Evolutionary conservation across 306 rosid species (phyloP).

Genomic region (Medicago lupulina): DNA sequence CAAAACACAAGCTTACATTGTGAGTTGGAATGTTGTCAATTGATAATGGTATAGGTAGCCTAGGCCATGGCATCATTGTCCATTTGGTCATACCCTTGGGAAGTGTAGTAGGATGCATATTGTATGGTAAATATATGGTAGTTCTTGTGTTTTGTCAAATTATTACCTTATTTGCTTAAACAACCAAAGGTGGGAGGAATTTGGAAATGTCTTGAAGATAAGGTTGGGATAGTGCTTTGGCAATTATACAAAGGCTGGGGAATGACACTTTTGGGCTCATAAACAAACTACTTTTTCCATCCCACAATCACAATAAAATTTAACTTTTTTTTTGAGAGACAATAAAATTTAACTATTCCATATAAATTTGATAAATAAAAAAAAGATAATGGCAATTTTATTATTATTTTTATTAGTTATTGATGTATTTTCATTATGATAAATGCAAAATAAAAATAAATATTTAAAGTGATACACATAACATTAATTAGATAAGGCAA

Average conservation of each 20-base stretch:
- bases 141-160: constrained; percentile 23
- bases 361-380: no score
- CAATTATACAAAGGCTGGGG: background rate
- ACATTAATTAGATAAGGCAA: no score
- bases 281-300: background rate
- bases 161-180: constrained; percentile 15
- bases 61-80: constrained; percentile 33
- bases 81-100: constrained; percentile 21
- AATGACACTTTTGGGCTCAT: constrained; percentile 18
- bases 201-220: constrained; percentile 34
- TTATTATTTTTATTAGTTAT: no score
- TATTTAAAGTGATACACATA: no score
- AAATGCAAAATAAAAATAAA: no score
- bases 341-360: no score
- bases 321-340: no score
- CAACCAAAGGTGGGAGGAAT: constrained; percentile 16
- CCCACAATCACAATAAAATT: no score
- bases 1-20: constrained; percentile 17
- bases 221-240: constrained; percentile 35
- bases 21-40: background rate
- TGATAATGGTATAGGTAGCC: constrained; percentile 38
- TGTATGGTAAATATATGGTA: constrained; percentile 10
- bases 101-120: constrained; percentile 31
- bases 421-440: no score
- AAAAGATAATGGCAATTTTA: no score